phyloP scores from a whole-genome alignment of 148 eudicot genomes.

The Talinum fruticosum region DNA sequence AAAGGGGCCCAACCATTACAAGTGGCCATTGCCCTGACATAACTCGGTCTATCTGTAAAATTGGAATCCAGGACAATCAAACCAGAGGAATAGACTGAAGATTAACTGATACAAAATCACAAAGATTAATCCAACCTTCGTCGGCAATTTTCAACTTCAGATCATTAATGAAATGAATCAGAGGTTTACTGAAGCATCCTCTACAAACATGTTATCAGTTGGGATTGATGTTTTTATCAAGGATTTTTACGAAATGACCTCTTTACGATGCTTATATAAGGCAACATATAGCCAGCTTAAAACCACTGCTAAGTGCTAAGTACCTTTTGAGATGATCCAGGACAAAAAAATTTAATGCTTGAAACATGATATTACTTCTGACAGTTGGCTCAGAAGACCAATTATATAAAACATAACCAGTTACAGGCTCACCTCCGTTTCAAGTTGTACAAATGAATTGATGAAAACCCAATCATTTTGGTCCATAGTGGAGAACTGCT shows the following conservation, averaged over 20 bases:
- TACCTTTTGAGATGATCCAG: not conserved
- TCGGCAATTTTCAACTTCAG: not conserved
- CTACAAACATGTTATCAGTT: no score
- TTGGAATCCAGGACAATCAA: not conserved
- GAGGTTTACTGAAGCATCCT: no score
- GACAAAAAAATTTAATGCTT: not conserved
- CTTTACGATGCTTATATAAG: no score
- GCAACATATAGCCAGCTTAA: no score
- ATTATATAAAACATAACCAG: not conserved
- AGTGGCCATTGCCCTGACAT: constrained; percentile 19
- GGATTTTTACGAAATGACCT: no score
- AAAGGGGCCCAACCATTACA: constrained; percentile 25
- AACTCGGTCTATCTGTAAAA: constrained; percentile 14
- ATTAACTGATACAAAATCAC: no score
- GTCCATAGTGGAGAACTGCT: constrained; percentile 12
- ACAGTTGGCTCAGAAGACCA: not conserved
- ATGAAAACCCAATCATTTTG: constrained; percentile 23
- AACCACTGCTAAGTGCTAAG: no score
- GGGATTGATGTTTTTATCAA: no score
- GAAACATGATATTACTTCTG: not conserved
- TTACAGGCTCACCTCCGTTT: constrained; percentile 20
- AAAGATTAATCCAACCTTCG: no score
- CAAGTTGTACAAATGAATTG: constrained; percentile 22
- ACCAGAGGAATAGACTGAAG: no score
- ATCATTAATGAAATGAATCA: not conserved